Evolutionary conservation across 2,329 filamentous ascomycete species (phyloP).

Genomic region (Ambrosiella beaveri): DNA sequence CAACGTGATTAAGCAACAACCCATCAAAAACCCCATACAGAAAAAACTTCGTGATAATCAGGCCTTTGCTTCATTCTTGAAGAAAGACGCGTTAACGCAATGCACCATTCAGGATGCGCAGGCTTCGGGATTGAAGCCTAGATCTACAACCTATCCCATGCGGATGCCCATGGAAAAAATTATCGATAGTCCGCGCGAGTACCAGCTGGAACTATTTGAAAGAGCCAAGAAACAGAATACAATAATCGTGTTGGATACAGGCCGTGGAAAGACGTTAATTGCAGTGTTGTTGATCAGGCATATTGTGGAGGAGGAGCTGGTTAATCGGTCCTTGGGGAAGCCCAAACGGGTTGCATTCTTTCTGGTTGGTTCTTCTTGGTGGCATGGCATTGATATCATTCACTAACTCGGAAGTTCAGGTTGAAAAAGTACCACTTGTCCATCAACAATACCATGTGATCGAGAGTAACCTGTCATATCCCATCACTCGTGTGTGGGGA

Average conservation of each 20-base stretch:
- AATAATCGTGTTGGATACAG: slow-evolving; percentile 88
- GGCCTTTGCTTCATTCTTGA: slow-evolving; percentile 1
- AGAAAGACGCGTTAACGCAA: background rate
- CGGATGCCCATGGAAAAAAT: slow-evolving; percentile 31
- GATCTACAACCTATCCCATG: slow-evolving; percentile 6
- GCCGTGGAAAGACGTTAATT: slow-evolving; percentile 92
- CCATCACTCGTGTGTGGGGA: slow-evolving; percentile 59
- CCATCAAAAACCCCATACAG: background rate
- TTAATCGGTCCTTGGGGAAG: slow-evolving; percentile 44
- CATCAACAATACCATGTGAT: slow-evolving; percentile 80
- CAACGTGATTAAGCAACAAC: background rate
- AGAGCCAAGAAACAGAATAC: slow-evolving; percentile 69
- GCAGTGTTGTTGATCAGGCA: slow-evolving; percentile 70
- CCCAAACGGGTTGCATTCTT: slow-evolving; percentile 62
- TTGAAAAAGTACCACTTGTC: slow-evolving; percentile 76
- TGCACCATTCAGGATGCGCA: background rate
- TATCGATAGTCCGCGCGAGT: slow-evolving; percentile 67
- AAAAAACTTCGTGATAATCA: background rate
- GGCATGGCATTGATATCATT: background rate
- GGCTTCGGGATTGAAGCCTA: background rate
- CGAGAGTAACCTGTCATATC: slow-evolving; percentile 60
- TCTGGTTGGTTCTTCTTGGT: slow-evolving; percentile 32
- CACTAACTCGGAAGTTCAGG: slow-evolving; percentile 23
- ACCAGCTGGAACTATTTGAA: slow-evolving; percentile 84
- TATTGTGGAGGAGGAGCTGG: slow-evolving; percentile 59